Conservation (phyloP, 2,329 filamentous ascomycete species). For the Colletotrichum trifolii region DNA sequence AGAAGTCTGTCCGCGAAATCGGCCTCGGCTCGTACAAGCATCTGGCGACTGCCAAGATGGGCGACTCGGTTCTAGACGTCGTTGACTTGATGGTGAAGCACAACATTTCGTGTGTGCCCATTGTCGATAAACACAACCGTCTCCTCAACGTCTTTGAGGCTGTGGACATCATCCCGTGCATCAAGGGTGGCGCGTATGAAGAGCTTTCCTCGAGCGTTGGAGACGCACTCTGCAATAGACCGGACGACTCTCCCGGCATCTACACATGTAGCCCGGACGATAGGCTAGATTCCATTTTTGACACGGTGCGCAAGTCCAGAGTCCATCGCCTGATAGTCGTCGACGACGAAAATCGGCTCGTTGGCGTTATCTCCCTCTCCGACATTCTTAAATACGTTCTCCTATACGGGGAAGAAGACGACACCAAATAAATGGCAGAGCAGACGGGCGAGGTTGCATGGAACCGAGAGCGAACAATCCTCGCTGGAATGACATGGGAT, state of each 20-base stretch:
- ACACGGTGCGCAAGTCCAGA: slow-evolving; percentile 93
- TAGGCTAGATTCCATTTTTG: slow-evolving; percentile 93
- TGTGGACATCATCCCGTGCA: slow-evolving; percentile 95
- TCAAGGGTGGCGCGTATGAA: slow-evolving; percentile 93
- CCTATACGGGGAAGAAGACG: slow-evolving; percentile 77
- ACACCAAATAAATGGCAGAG: slow-evolving; percentile 26
- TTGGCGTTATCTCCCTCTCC: slow-evolving; percentile 91
- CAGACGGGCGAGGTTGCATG: slow-evolving; percentile 31
- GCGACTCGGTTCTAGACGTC: slow-evolving; percentile 90
- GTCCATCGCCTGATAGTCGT: slow-evolving; percentile 95
- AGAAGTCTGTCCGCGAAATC: slow-evolving; percentile 87
- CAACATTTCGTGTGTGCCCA: slow-evolving; percentile 95
- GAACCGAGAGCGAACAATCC: slow-evolving; percentile 35
- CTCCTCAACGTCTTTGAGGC: slow-evolving; percentile 98
- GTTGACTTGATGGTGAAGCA: slow-evolving; percentile 92
- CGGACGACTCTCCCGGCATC: slow-evolving; percentile 93
- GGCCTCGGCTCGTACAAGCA: slow-evolving; percentile 86
- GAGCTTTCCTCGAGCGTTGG: slow-evolving; percentile 88
- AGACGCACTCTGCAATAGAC: slow-evolving; percentile 86
- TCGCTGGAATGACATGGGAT: slow-evolving; percentile 36
- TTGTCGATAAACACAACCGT: slow-evolving; percentile 80
- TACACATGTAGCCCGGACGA: slow-evolving; percentile 95
- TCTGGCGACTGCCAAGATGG: slow-evolving; percentile 86
- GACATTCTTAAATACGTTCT: slow-evolving; percentile 97
- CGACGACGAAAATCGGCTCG: slow-evolving; percentile 86